Conservation (phyloP, 371 early-diverging fungal genomes). For the Zancudomyces culisetae region DNA sequence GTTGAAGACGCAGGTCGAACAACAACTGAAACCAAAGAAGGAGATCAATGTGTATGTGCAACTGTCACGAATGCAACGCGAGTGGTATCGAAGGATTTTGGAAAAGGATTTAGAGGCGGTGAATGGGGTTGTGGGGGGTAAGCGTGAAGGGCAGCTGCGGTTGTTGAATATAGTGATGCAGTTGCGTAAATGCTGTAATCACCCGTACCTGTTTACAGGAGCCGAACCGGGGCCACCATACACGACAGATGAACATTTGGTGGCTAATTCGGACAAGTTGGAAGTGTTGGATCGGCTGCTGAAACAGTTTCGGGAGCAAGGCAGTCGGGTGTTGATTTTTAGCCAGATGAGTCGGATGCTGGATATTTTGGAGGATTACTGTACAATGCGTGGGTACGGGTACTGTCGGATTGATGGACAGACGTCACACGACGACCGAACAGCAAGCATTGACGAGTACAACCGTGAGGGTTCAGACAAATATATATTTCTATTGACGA, state of each 20-base stretch:
- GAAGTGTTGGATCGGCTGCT: conserved; percentile 83
- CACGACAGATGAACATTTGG: conserved; percentile 92
- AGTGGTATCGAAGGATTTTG: conserved; percentile 92
- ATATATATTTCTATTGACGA: conserved; percentile 94
- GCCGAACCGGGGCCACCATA: conserved; percentile 94
- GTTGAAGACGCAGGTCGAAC: conserved; percentile 97
- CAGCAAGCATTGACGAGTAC: conserved; percentile 85
- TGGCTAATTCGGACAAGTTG: conserved; percentile 91
- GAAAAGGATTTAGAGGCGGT: conserved; percentile 95
- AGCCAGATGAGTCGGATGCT: conserved; percentile 97
- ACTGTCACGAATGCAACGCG: conserved; percentile 87
- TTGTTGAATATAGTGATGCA: conserved; percentile 98
- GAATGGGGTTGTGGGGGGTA: conserved; percentile 53
- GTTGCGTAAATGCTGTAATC: conserved; percentile 98
- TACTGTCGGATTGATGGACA: conserved; percentile 98
- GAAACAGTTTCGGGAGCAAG: conserved; percentile 59
- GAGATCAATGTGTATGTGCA: conserved; percentile 90
- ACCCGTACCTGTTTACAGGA: conserved; percentile 97
- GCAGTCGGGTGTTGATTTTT: conserved; percentile 93
- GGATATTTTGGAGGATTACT: conserved; percentile 98
- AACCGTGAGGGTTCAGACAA: conserved; percentile 76
- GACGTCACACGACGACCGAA: conserved; percentile 86
- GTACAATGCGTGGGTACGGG: conserved; percentile 69
- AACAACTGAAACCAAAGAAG: conserved; percentile 90
- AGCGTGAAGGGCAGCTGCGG: conserved; percentile 62